Evolutionary conservation across 345 rosid genomes (phyloP), one percentile per base, ranked within the genome.

Genomic region (Corchorus olitorius): DNA sequence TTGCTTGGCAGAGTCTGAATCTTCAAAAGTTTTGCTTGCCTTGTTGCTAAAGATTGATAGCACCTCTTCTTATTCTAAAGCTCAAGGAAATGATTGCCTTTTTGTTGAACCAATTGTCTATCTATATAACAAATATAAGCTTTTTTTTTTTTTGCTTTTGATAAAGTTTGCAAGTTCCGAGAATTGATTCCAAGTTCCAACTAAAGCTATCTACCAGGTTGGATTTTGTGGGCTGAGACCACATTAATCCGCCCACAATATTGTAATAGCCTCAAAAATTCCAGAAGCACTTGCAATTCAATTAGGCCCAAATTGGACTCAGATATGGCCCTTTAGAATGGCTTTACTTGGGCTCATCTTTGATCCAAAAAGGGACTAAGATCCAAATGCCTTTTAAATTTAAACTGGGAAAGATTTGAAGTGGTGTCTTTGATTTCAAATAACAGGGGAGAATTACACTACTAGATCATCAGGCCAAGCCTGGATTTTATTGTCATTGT

Each of bases 61-160:
- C n/a, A n/a, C n/a, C n/a, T n/a, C n/a, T n/a, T n/a, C n/a, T n/a
- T n/a, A n/a, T n/a, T n/a, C n/a, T n/a, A n/a, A n/a, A n/a, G n/a
- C n/a, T n/a, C n/a, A n/a, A n/a, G n/a, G 43, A 41, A 71, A 46
- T 78, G 67, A 78, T 45, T 17, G 75, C 73, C 46, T 56, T 59
- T 34, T 43, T n/a, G 73, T 65, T 64, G 10, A 55, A 65, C 52
- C 81, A 56, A 78, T 65, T 65, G 73, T 19, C 52, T 15, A 34
- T 4, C n/a, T n/a, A n/a, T n/a, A 48, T 33, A 43, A 63, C 76
- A 64, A 72, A 43, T 22, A 52, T 22, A 14, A 66, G 17, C 15
- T 16, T 20, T 66, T 75, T 16, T n/a, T n/a, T n/a, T n/a, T n/a
- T n/a, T n/a, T n/a, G 46, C 17, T 64, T 64, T 61, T 45, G 37